Evolutionary conservation across 1,284 basidiomycete genomes (phyloP).

Genomic region (Ustilago crameri): DNA sequence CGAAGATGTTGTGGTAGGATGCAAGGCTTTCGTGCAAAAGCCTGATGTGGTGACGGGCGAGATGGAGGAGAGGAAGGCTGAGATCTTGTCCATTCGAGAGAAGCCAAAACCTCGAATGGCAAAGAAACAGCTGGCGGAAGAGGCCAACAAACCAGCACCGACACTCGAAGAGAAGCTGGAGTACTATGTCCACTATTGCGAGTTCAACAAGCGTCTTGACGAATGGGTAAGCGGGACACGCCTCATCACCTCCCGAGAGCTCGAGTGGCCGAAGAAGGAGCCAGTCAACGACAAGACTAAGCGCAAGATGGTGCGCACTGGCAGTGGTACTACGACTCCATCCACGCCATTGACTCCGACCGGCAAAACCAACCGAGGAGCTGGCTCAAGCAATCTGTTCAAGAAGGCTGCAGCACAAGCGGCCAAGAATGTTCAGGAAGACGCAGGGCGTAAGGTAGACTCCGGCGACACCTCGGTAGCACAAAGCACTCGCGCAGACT

Average conservation of each 20-base stretch:
- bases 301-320: constrained; percentile 58
- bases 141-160: constrained; percentile 40
- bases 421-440: constrained; percentile 56
- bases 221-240: constrained; percentile 95
- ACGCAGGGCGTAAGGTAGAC: constrained; percentile 72
- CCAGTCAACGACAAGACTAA: constrained; percentile 69
- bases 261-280: constrained; percentile 87
- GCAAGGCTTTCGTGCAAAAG: constrained; percentile 65
- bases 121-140: constrained; percentile 50
- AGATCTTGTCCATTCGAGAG: constrained; percentile 65
- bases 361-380: constrained; percentile 32
- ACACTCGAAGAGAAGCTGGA: constrained; percentile 56
- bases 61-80: constrained; percentile 63
- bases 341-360: constrained; percentile 47
- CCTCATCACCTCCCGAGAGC: constrained; percentile 83
- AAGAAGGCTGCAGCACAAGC: constrained; percentile 83
- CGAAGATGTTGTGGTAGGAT: constrained; percentile 58
- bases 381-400: constrained; percentile 72
- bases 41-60: constrained; percentile 61
- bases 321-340: constrained; percentile 41
- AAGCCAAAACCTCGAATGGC: constrained; percentile 57
- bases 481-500: constrained; percentile 44
- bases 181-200: constrained; percentile 59
- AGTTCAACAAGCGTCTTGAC: constrained; percentile 78
- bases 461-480: constrained; percentile 71